phyloP scores from a whole-genome alignment of 179 eudicot species.

The Pouteria campechiana region DNA sequence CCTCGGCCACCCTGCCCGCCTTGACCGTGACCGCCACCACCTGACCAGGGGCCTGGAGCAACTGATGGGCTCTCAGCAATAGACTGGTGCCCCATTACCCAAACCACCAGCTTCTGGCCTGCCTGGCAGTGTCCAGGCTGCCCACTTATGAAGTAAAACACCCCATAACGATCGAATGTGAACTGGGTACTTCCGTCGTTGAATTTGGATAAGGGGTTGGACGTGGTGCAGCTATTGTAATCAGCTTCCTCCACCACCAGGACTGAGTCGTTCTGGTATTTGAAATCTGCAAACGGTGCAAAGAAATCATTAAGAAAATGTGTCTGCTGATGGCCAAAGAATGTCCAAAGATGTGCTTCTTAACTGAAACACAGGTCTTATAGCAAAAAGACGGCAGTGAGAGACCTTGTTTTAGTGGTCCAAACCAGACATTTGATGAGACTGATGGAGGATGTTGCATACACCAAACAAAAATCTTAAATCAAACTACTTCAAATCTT shows the following conservation, averaged over 20 bases:
- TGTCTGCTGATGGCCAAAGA: too few relatives aligned
- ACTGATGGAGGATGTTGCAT: too few relatives aligned
- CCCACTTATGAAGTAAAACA: constrained; percentile 70
- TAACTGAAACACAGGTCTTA: too few relatives aligned
- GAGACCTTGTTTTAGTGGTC: too few relatives aligned
- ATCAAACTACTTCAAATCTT: too few relatives aligned
- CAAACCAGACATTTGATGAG: too few relatives aligned
- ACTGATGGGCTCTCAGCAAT: constrained; percentile 11
- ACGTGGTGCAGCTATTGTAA: constrained; percentile 31
- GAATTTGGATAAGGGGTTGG: constrained; percentile 33
- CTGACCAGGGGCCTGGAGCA: constrained; percentile 21
- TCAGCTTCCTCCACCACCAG: constrained; percentile 38
- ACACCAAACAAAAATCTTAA: too few relatives aligned
- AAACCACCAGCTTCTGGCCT: constrained; percentile 55
- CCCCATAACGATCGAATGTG: constrained; percentile 38
- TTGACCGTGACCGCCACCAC: constrained; percentile 11
- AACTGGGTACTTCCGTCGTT: constrained; percentile 45
- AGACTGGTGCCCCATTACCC: constrained; percentile 52
- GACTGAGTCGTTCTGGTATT: constrained; percentile 55
- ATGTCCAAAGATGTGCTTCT: too few relatives aligned
- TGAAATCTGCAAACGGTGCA: constrained; percentile 50
- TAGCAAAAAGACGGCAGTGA: too few relatives aligned
- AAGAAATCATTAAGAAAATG: too few relatives aligned
- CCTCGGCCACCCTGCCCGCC: constrained; percentile 5
- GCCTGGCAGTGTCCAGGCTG: constrained; percentile 39